Evolutionary conservation across 768 basidiomycete species (phyloP).

Genomic region (Trametes coccinea): DNA sequence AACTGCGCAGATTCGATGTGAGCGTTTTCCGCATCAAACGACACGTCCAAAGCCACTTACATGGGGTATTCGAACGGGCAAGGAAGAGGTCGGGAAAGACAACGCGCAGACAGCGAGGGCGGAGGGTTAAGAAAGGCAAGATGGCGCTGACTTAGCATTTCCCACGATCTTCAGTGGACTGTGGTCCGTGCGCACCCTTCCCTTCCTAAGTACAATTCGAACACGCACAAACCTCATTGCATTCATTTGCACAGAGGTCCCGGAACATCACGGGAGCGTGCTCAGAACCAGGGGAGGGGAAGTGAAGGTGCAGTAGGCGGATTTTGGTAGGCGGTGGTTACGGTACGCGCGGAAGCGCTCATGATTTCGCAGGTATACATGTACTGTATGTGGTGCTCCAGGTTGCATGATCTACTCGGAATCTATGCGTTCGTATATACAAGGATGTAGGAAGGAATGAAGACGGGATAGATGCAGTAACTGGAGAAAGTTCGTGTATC

Average conservation of each 20-base stretch:
- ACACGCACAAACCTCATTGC: conserved; percentile 18
- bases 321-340: no score
- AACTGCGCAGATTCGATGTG: conserved; percentile 9
- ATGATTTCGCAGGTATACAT: neutral
- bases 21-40: neutral
- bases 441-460: neutral
- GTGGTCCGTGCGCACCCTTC: conserved; percentile 22
- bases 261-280: neutral
- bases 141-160: conserved; percentile 30
- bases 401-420: no score
- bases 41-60: conserved; percentile 23
- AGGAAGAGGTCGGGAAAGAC: conserved; percentile 35
- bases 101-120: conserved; percentile 33
- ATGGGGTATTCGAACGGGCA: conserved; percentile 28
- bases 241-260: neutral
- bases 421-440: neutral
- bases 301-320: neutral
- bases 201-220: neutral
- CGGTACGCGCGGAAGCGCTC: no score
- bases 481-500: neutral
- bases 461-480: neutral
- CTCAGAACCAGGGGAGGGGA: neutral
- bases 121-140: conserved; percentile 43
- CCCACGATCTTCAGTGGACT: conserved; percentile 16
- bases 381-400: no score